Base-by-base conservation (phyloP, 495 filamentous ascomycete species). In the Aspergillus coremiiformis region DNA sequence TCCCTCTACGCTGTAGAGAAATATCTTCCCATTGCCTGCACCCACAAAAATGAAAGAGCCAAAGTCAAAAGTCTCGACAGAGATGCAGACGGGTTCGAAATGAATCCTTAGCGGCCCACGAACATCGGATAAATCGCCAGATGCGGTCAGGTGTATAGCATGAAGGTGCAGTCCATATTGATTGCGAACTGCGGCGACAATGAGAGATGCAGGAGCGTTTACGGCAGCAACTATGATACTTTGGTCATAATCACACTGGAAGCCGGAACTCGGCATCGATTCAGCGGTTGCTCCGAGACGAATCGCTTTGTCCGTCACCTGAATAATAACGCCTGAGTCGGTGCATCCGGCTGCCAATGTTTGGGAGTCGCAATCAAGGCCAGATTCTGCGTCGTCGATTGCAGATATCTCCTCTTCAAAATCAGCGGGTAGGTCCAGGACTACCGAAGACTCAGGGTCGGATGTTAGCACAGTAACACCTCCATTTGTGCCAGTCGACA, bases 281-380 rank as follows among this genome's bases (percentile, higher is more conserved):
- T 62, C 60, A 15, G 47, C 44, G 19, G 59, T 59, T 9, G 58
- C 51, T 22, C 66, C 67, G 14, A 80, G 49, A 10, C 73, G 69
- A 4, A 79, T 69, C 26, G 66, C 72, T 17, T 63, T 63, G n/a
- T 70, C 62, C 3, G 84, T 85, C 17, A 86, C 62, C 56, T 87
- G 84, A 9, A 85, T 63, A 15, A 81, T 53, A 22, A 55, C 59
- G 44, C 70, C 66, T 29, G 56, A 47, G 49, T 60, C 37, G 21
- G 74, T 70, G 33, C 61, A 65, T 9, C 70, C 70, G 27, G 76
- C 71, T n/a, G 78, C 75, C n/a, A 87, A 55, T 0, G 84, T 87
- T 42, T 75, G 73, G 1, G 73, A 72, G 9, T 67, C 63, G 21
- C 74, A 57, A 42, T 83, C 77, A 39, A 77, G 52, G 15, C 76